Evolutionary conservation across 768 basidiomycete species (phyloP), one percentile per base, ranked within the genome.

Genomic region (Sporobolomyces roseus): DNA sequence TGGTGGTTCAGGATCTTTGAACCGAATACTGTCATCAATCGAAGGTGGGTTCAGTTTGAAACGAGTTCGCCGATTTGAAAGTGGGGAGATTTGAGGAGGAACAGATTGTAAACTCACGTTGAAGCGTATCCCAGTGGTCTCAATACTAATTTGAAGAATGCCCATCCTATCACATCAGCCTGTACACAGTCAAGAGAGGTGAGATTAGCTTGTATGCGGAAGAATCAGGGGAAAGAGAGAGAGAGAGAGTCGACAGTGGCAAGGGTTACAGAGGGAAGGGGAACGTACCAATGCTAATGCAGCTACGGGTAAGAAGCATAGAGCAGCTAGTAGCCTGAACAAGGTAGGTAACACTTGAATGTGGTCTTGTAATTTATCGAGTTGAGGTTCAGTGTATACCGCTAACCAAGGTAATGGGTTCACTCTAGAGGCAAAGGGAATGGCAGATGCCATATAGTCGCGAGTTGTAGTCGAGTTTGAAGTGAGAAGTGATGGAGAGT

Each of bases 1-100:
- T 0, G 65, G 61, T 17, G 65, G 65, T 41, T 72, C 71, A 12
- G 71, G 71, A 60, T 72, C 71, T 43, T 72, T 72, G 63, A 72
- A 72, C 29, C 66, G 63, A 46, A 65, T 55, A 25, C 71, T 72
- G 52, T 13, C 14, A 25, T 27, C 30, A 7, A 36, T 21, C 13
- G 43, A 25, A 14, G 38, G 49, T 19, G 25, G 50, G 55, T 9
- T 30, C 21, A 46, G 41, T 41, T n/a, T 9, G 16, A 35, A 35
- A 19, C 17, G 23, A 38, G 49, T 46, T 60, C n/a, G 7, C 38
- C 38, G 27, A 27, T 27, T 50, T 10, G 8, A 7, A 32, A 51
- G 30, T 35, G 61, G 45, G 56, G 50, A 19, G 30, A 35, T 17
- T 41, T 17, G 2, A 25, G 48, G 33, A 35, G 25, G 61, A 35